Base-by-base conservation (phyloP, 352 stramenopile species). In the Elongisporangium prolatum region DNA sequence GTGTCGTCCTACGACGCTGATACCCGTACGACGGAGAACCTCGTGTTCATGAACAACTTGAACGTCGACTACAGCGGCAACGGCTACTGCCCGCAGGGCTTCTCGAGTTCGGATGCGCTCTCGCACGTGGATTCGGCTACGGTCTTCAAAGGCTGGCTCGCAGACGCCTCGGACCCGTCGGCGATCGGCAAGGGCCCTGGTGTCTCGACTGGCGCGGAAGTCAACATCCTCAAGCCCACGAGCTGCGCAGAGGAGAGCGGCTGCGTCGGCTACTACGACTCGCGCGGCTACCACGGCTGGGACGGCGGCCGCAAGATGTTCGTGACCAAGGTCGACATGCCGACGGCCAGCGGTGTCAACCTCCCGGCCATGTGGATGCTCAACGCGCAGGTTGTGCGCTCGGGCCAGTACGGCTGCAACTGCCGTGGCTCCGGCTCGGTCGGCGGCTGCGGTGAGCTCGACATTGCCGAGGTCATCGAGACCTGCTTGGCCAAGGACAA, bases 291-390 rank as follows among this genome's bases (percentile, higher is more conserved):
- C 60, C 78, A 88, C 57, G 83, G 83, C 58, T 90, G 83, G 83
- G 57, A 75, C 47, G 72, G 80, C n/a, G 76, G 80, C 58, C 81
- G 81, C 65, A 92, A 88, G 65, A 77, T 92, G 72, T 92, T 92
- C 52, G 73, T 84, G 57, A 84, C 80, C 52, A 90, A 84, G 68
- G 80, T 89, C 9, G 62, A 70, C 53, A 89, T 92, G 78, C 77
- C 74, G 0, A 67, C 55, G 20, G 68, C 76, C 7, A 61, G 57
- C 13, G 66, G 63, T 4, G 75, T 64, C 1, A 84, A 91, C 64
- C 64, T 80, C n/a, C 83, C 80, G 16, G 83, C 78, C 24, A 88
- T 92, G 62, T 92, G 83, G 83, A 84, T 90, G 67, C 69, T 92
- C 20, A 90, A 90, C 55, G 78, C 80, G 1, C 83, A 90, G 67